Base-by-base conservation (phyloP, 176 grass and related monocot genomes). In the Alopecurus myosuroides region DNA sequence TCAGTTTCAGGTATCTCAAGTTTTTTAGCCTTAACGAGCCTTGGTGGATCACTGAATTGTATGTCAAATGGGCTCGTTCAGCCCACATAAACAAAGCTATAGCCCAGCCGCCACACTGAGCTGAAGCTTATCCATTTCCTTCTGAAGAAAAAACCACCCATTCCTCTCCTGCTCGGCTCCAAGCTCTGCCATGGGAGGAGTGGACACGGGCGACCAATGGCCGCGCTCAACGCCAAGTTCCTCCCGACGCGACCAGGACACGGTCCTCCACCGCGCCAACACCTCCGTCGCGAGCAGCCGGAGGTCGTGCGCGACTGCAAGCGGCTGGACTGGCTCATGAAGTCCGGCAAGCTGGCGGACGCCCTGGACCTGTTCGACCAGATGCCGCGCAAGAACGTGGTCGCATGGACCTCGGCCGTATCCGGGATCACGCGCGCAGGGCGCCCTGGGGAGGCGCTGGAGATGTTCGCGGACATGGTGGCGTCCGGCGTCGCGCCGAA, bases 341-440 rank as follows among this genome's bases (percentile, higher is more conserved):
- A 92, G 64, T 87, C 84, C 55, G 80, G 85, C 64, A 53, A 74
- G 50, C 55, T 93, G 74, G 28, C 0, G 2, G 81, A 89, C 49
- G 84, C 91, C 0, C 78, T 90, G 22, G 76, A 53, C 17, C 35
- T 90, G 84, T 90, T 93, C 53, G 92, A 88, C 46, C 45, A 39
- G 77, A 94, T 97, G 89, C 89, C 94, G 17, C 70, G 77, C 14
- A 94, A 84, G 49, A 97, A 94, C 73, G 78, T 90, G 52, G 85
- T 97, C 19, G 77, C n/a, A n/a, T n/a, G n/a, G n/a, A n/a, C n/a
- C n/a, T n/a, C n/a, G n/a, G n/a, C n/a, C n/a, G n/a, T n/a, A n/a
- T n/a, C n/a, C n/a, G n/a, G n/a, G n/a, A n/a, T n/a, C n/a, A n/a
- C n/a, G n/a, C n/a, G n/a, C n/a, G n/a, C n/a, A n/a, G n/a, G n/a